Evolutionary conservation across 2,329 filamentous ascomycete species (phyloP), one percentile per base, ranked within the genome.

Genomic region (Fusarium sp.): DNA sequence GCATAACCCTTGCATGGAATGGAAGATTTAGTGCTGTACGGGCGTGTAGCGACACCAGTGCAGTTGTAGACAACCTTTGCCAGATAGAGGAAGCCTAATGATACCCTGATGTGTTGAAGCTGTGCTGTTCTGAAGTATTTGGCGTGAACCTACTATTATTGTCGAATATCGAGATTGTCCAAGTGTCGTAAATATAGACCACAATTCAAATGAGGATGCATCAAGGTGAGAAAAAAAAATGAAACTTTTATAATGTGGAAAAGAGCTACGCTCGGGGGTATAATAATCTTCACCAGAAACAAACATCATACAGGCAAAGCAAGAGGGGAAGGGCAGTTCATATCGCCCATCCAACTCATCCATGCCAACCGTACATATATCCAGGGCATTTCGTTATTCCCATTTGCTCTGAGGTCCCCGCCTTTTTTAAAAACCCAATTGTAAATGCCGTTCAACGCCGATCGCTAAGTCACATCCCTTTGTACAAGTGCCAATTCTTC

Each of bases 241-340:
- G 22, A 36, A 61, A 33, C 55, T 68, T 69, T 66, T 49, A 36
- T 66, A 33, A 53, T 52, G 58, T 58, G 44, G 40, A 52, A 48
- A 34, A 46, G 52, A 69, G 68, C 56, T 56, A 45, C 26, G 68
- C 64, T 66, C 75, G 78, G 64, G 80, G 81, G 81, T 82, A 80
- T 83, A 82, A 72, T 75, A 72, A 75, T 75, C 71, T 82, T 82
- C 81, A 83, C 81, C 81, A 83, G 80, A 82, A 81, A 79, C 78
- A 83, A 81, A 81, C 78, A 75, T 78, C 77, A 63, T 71, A 55
- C 45, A 71, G 57, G 38, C 48, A 55, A 55, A 54, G 56, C 52
- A 59, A 51, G 58, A 51, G 20, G 20, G 39, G 48, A 45, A 59
- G 28, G 65, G 63, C 58, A 72, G 52, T 52, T 61, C 61, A 71